Percentiles rank a stretch among this genome's conserved stretches.
Conservation (phyloP, 176 grass and related monocot species). For the Miscanthus lutarioriparius region DNA sequence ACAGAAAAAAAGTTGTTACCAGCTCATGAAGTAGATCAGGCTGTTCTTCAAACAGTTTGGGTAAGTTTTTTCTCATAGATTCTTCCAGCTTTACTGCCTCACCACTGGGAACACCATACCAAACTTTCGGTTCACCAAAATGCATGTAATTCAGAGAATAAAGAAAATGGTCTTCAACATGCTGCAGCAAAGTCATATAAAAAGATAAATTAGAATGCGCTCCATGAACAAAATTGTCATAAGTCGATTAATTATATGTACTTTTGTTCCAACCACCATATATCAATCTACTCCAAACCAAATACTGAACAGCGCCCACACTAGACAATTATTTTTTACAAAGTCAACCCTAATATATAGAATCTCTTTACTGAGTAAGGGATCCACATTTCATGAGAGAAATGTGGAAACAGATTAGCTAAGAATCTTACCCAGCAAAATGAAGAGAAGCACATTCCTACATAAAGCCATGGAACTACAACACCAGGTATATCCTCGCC, state of each 20-base stretch:
- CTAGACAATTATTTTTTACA: not conserved
- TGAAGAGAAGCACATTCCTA: constrained; percentile 99
- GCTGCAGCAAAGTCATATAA: constrained; percentile 49
- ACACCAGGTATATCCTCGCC: constrained; percentile 93
- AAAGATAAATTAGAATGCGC: constrained; percentile 13
- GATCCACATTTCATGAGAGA: constrained; percentile 18
- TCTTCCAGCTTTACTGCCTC: constrained; percentile 84
- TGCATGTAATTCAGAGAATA: constrained; percentile 99
- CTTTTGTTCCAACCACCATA: not conserved
- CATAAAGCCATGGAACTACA: constrained; percentile 95
- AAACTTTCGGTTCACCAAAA: constrained; percentile 95
- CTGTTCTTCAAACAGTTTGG: constrained; percentile 87
- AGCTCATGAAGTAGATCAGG: constrained; percentile 95
- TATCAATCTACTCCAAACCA: not conserved
- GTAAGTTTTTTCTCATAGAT: constrained; percentile 87
- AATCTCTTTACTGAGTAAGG: constrained; percentile 14
- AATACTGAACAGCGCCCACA: not conserved
- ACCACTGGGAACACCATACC: constrained; percentile 81
- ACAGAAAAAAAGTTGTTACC: constrained; percentile 48
- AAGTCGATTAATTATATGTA: not conserved
- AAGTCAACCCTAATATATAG: not conserved
- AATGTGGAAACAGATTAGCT: constrained; percentile 32
- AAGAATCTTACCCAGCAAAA: constrained; percentile 87
- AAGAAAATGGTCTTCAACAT: constrained; percentile 97
- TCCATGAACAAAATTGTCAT: constrained; percentile 5